phyloP scores from a whole-genome alignment of 139 green algal genomes.

The Chlorella sp. region DNA sequence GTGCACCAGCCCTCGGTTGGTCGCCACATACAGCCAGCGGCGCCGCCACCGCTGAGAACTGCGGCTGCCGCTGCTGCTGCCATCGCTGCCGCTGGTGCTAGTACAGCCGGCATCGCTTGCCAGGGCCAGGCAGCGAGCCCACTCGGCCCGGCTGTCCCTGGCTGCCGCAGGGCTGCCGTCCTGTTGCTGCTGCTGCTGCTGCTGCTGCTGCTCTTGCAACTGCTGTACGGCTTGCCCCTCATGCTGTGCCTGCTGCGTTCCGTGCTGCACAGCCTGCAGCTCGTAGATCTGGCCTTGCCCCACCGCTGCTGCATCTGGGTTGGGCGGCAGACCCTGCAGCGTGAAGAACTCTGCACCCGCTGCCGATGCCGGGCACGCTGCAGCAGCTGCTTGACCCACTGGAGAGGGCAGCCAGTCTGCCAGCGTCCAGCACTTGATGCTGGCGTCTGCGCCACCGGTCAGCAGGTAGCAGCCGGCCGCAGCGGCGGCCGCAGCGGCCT shows the following conservation, averaged over 20 bases:
- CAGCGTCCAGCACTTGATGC: constrained; percentile 53
- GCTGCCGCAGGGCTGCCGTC: background rate
- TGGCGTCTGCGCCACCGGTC: constrained; percentile 53
- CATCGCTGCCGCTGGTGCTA: background rate
- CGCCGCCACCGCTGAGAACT: background rate
- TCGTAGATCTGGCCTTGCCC: constrained; percentile 50
- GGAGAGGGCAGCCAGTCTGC: constrained; percentile 39
- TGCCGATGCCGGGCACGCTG: background rate
- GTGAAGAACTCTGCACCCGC: background rate
- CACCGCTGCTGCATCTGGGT: constrained; percentile 63
- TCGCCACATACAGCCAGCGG: constrained; percentile 38
- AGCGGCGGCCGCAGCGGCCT: background rate
- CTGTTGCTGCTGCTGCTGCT: background rate
- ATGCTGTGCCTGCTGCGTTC: background rate
- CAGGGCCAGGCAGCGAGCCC: constrained; percentile 42
- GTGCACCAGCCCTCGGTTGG: constrained; percentile 46
- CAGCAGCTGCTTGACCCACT: background rate
- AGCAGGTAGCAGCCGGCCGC: constrained; percentile 15
- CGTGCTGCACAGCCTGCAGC: background rate
- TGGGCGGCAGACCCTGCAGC: constrained; percentile 13
- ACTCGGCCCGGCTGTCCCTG: constrained; percentile 41
- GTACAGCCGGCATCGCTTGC: background rate
- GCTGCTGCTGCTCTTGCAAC: too few relatives aligned
- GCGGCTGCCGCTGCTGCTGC: background rate
- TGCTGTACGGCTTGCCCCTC: too few relatives aligned